Percentiles rank a stretch among this genome's conserved stretches.
Evolutionary conservation across 139 green algal species (phyloP).

Genomic region (Astrephomene gubernaculifera): DNA sequence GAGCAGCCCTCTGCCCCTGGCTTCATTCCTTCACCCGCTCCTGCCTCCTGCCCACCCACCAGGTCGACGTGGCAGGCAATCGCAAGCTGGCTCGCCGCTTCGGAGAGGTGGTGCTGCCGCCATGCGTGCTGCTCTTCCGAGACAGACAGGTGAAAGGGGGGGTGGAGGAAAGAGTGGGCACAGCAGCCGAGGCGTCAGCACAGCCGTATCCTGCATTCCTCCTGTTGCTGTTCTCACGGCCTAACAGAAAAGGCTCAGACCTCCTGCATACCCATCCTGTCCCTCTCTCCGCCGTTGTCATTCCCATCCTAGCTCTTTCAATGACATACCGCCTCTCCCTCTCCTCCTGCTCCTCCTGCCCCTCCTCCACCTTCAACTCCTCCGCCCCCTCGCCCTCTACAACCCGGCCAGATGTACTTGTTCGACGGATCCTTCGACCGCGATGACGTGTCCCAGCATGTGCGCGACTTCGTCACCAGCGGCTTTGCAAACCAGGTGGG

Average conservation of each 20-base stretch:
- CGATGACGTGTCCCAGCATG: background rate
- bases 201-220: too few relatives aligned
- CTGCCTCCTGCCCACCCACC: background rate
- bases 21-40: background rate
- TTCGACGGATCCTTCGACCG: constrained; percentile 13
- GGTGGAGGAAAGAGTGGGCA: background rate
- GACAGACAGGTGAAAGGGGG: constrained; percentile 27
- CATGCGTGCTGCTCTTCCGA: constrained; percentile 41
- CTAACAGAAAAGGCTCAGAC: too few relatives aligned
- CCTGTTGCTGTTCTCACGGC: too few relatives aligned
- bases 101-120: background rate
- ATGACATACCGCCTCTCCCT: background rate
- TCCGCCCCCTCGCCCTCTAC: background rate
- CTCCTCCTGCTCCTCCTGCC: background rate
- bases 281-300: background rate
- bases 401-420: constrained; percentile 45
- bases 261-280: background rate
- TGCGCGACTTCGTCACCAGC: constrained; percentile 19
- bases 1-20: background rate
- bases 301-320: background rate
- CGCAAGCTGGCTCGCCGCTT: constrained; percentile 18
- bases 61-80: constrained; percentile 48
- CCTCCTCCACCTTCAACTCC: background rate
- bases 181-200: too few relatives aligned
- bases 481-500: background rate